phyloP scores from a whole-genome alignment of 768 basidiomycete species.

The Amanita molliuscula region DNA sequence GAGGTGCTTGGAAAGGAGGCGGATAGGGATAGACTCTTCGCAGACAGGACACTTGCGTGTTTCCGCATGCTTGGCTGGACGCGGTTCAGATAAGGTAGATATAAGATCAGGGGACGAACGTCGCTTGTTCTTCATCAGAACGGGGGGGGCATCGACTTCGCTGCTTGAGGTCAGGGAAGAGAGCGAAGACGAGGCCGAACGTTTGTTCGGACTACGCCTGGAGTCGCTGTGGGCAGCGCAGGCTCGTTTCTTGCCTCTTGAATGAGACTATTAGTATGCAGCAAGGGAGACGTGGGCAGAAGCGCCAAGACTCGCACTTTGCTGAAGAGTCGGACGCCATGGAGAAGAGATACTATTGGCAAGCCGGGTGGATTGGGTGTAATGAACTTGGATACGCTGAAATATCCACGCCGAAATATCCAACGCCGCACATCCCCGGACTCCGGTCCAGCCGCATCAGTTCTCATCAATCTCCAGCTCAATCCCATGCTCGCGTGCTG shows the following conservation, averaged over 20 bases:
- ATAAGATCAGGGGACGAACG: conserved; percentile 21
- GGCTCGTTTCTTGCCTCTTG: conserved; percentile 43
- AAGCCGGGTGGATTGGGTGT: conserved; percentile 26
- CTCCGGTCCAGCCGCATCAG: neutral
- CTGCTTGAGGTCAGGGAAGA: conserved; percentile 15
- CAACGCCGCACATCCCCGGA: neutral
- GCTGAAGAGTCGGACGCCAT: conserved; percentile 6
- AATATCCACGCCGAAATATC: neutral
- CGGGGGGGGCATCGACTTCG: neutral
- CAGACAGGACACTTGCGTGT: conserved; percentile 71
- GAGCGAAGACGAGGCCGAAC: conserved; percentile 19
- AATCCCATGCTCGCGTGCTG: conserved; percentile 41
- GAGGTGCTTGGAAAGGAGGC: conserved; percentile 56
- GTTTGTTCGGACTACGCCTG: conserved; percentile 9
- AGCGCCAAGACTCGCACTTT: conserved; percentile 20
- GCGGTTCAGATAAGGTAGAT: neutral
- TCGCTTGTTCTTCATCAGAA: conserved; percentile 33
- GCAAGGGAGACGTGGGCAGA: neutral
- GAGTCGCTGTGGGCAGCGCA: conserved; percentile 15
- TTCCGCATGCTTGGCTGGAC: conserved; percentile 59
- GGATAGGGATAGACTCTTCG: conserved; percentile 58
- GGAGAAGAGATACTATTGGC: conserved; percentile 13
- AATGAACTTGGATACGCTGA: conserved; percentile 12
- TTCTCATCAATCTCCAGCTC: conserved; percentile 23
- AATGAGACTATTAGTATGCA: conserved; percentile 5